Percentiles rank a stretch among this genome's conserved stretches.
Conservation (phyloP, 352 stramenopile species). For the Phytophthora citricola region DNA sequence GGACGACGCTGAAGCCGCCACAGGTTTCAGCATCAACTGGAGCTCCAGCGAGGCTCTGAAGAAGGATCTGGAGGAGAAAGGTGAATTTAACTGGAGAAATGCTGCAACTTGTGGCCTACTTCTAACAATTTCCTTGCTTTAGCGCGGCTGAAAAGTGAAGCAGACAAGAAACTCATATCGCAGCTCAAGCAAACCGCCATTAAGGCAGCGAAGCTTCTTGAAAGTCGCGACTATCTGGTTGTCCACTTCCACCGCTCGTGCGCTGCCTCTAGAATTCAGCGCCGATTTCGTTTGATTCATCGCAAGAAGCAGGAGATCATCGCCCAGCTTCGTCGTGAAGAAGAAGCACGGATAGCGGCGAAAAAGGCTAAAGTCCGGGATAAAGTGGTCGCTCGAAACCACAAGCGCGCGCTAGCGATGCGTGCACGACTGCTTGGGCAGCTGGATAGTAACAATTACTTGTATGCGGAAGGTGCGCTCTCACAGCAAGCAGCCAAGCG, state of each 20-base stretch:
- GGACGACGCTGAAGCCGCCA: constrained; percentile 3
- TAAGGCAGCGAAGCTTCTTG: constrained; percentile 23
- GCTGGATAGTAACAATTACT: constrained; percentile 6
- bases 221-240: constrained; percentile 33
- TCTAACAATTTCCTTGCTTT: constrained; percentile 2
- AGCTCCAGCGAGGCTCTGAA: constrained; percentile 60
- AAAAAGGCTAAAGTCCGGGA: constrained; percentile 48
- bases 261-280: constrained; percentile 45
- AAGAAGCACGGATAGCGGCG: constrained; percentile 25
- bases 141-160: constrained; percentile 40
- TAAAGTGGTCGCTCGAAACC: constrained; percentile 52
- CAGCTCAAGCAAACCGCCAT: constrained; percentile 40
- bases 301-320: constrained; percentile 17
- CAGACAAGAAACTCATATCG: constrained; percentile 47
- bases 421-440: constrained; percentile 19
- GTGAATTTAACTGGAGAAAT: constrained; percentile 11
- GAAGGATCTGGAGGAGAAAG: constrained; percentile 54
- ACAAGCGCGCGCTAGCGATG: constrained; percentile 47
- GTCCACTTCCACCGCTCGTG: constrained; percentile 31
- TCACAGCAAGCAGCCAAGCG: constrained; percentile 14
- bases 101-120: background rate
- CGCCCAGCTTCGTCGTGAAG: constrained; percentile 25
- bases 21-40: constrained; percentile 61
- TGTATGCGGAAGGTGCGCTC: background rate
- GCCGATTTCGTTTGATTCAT: constrained; percentile 30